Conservation (phyloP, 192 early-diverging fungal species). For the Entomortierella parvispora region DNA sequence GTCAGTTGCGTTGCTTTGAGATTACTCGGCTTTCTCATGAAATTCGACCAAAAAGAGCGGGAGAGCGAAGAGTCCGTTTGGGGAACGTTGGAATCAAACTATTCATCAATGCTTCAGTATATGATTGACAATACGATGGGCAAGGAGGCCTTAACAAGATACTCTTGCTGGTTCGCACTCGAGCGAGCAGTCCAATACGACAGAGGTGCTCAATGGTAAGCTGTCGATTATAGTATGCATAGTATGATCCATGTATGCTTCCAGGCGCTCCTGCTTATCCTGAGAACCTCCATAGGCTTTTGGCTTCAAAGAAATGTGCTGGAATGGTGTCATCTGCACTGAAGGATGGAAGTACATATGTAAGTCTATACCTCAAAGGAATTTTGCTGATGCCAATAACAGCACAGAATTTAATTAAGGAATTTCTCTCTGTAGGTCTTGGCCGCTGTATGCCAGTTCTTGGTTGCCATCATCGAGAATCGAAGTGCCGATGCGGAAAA, state of each 20-base stretch:
- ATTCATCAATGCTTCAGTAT: conserved; percentile 39
- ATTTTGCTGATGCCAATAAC: no score
- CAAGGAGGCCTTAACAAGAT: conserved; percentile 51
- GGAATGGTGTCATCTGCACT: conserved; percentile 47
- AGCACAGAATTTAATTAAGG: background rate
- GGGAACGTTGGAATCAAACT: conserved; percentile 14
- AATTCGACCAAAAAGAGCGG: conserved; percentile 11
- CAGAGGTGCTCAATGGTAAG: conserved; percentile 55
- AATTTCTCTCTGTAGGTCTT: conserved; percentile 39
- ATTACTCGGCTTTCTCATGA: conserved; percentile 41
- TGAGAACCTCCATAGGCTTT: conserved; percentile 36
- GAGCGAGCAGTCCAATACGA: conserved; percentile 36
- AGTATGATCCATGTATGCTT: background rate
- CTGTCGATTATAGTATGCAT: background rate
- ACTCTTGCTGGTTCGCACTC: conserved; percentile 49
- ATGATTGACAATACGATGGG: conserved; percentile 40
- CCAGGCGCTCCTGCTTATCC: background rate
- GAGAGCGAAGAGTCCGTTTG: conserved; percentile 14
- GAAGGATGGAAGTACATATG: conserved; percentile 59
- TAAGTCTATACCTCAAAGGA: conserved; percentile 5
- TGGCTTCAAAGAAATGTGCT: conserved; percentile 39
- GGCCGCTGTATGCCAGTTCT: conserved; percentile 53
- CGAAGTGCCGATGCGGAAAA: conserved; percentile 19
- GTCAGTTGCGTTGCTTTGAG: conserved; percentile 52
- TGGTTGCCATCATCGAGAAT: conserved; percentile 53